Base-by-base conservation (phyloP, 306 rosid genomes). In the Inga leiocalycina region DNA sequence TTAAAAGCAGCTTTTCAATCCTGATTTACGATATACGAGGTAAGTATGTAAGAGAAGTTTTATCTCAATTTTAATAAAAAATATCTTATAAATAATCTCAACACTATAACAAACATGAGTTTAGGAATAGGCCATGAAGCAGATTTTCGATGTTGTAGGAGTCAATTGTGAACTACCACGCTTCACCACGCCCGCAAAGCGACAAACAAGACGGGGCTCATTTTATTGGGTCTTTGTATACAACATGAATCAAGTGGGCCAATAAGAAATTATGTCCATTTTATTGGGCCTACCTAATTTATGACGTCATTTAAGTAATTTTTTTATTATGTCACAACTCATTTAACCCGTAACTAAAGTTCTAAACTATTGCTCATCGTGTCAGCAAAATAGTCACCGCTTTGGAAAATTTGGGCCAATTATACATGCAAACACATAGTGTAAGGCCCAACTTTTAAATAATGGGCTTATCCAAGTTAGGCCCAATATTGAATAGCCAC, bases 121-220 rank as follows among this genome's bases (percentile, higher is more conserved):
- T 27, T 27, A 2, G 10, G 6, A n/a, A 56, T 22, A 37, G 37
- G 56, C n/a, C 75, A 71, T 4, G 34, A 4, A 4, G 34, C 24
- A 41, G 51, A 43, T 20, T 43, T 12, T 62, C 12, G 0, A 24
- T 61, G 16, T 4, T 4, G 17, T 0, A 27, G 56, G n/a, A 27
- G 76, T 72, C 76, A 72, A 45, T 72, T 15, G 41, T 72, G n/a
- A 45, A 7, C 76, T 1, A 45, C 76, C 39, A 46, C 76, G 54
- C 12, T 44, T 45, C 76, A 45, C 76, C 59, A 14, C 59, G 39
- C 59, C 27, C 34, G 1, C n/a, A 72, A 72, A 72, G 24, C 49
- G 39, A 72, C 76, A 22, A 45, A 72, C 59, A 45, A 5, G 22
- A 45, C 27, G 41, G 59, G 3, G 13, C 59, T 46, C 19, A 16